A percentile compares a stretch with the other conserved stretches of the same genome.
Conservation (phyloP, 1,284 basidiomycete genomes). For the Ganoderma multipileum region DNA sequence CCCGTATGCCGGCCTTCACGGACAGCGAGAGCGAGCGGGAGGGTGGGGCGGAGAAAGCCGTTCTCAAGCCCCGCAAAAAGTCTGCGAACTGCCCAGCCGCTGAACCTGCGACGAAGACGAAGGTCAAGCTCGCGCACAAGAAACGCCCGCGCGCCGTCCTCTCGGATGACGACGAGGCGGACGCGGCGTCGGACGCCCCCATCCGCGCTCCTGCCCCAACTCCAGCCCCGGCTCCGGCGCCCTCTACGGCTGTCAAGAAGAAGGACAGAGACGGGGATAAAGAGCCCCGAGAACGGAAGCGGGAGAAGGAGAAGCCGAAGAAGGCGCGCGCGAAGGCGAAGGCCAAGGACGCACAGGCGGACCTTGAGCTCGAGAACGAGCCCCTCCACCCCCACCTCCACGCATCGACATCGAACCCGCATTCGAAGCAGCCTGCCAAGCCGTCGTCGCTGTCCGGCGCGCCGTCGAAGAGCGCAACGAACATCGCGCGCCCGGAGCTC, state of each 20-base stretch:
- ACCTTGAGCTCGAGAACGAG: slow-evolving; percentile 24
- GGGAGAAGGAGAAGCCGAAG: slow-evolving; percentile 16
- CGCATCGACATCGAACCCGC: neutral
- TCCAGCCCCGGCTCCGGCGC: neutral
- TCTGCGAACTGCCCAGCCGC: neutral
- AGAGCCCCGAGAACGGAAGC: slow-evolving; percentile 4
- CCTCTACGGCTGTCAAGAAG: slow-evolving; percentile 14
- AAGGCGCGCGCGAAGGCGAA: slow-evolving; percentile 15
- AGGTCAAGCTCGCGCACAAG: slow-evolving; percentile 17
- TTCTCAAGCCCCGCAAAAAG: slow-evolving; percentile 2
- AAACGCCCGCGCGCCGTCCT: slow-evolving; percentile 26
- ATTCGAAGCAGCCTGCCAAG: neutral
- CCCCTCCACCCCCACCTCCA: slow-evolving; percentile 11
- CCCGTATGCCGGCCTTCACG: slow-evolving; percentile 12
- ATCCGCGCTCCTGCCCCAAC: neutral
- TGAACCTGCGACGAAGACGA: neutral
- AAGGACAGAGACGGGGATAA: slow-evolving; percentile 13
- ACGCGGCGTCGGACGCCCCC: slow-evolving; percentile 3
- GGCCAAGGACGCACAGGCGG: neutral
- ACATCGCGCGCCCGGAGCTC: slow-evolving; percentile 15
- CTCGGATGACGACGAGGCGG: slow-evolving; percentile 26
- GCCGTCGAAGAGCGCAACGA: slow-evolving; percentile 28
- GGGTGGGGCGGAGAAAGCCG: neutral
- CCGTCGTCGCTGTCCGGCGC: neutral
- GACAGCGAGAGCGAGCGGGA: slow-evolving; percentile 17